Percentiles rank a stretch among this genome's conserved stretches.
These are phyloP conservation scores for Chenopodium suecicum DNA, from an alignment of 148 eudicot genomes.

Conservation along the genomic window DNA sequence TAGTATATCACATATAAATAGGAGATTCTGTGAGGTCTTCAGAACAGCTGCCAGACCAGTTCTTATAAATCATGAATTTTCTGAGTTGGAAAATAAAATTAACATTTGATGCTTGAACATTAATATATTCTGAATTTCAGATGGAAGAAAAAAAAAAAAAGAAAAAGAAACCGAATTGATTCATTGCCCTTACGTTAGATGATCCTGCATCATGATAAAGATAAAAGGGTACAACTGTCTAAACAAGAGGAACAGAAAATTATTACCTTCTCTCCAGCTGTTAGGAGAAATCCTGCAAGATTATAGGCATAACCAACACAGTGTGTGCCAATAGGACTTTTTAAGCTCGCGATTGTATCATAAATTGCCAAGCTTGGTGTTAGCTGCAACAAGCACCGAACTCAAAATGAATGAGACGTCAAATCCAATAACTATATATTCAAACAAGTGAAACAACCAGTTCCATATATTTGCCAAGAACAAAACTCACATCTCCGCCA, in stretches of 20 bases:
- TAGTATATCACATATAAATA: conserved; percentile 1
- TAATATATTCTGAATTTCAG: not conserved
- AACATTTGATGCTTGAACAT: not conserved
- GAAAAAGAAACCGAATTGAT: not conserved
- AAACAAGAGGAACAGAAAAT: not conserved
- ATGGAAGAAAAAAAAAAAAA: not conserved
- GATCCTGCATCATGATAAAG: not conserved
- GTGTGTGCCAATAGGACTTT: conserved; percentile 72
- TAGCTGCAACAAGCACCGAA: conserved; percentile 51
- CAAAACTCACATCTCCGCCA: conserved; percentile 88
- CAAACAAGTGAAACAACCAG: not conserved
- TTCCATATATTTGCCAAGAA: not conserved
- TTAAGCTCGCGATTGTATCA: conserved; percentile 84
- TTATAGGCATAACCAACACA: conserved; percentile 76
- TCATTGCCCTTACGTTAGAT: not conserved
- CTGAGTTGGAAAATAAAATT: not conserved
- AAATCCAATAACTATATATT: not conserved
- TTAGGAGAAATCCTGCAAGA: conserved; percentile 77
- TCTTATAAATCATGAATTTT: not conserved
- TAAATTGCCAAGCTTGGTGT: conserved; percentile 80
- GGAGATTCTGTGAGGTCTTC: not conserved
- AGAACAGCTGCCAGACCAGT: not conserved
- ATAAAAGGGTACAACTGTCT: not conserved
- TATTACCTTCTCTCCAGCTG: conserved; percentile 85
- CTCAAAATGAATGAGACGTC: not conserved